Base-by-base conservation (phyloP, 345 rosid species). In the Eucalyptus cladocalyx region DNA sequence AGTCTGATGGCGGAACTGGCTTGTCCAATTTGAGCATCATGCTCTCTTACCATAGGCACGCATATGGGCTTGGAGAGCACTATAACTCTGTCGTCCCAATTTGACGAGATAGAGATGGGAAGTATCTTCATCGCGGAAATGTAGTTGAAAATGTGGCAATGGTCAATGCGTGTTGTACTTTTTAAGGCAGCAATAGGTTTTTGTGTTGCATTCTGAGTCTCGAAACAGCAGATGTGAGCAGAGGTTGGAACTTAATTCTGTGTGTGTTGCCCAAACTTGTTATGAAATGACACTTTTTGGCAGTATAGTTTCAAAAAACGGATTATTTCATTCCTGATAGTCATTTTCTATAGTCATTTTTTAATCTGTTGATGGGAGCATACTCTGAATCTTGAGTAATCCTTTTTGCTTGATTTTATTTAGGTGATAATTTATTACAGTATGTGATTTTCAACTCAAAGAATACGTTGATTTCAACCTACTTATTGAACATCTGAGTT, bases 11-110 rank as follows among this genome's bases (percentile, higher is more conserved):
- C 23, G 88, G 89, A 8, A 37, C 54, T 21, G 72, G 50, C 86
- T 92, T 90, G 37, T 87, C 91, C 48, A 60, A 34, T 43, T 88
- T 86, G 19, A 92, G 89, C 51, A 89, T 95, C 45, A 87, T 80
- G 93, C 86, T 95, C 81, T 95, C 96, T 18, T 95, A 93, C 90
- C 97, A 94, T 88, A 95, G 90, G 92, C 94, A 95, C 89, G 96
- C 96, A 26, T 95, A 92, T 90, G 96, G 96, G 45, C 96, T 93
- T 15, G 96, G 96, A 18, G 96, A 94, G 93, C 97, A 95, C 87
- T 95, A 95, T 65, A 94, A 95, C 88, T 95, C 97, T 2, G 89
- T 95, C 7, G 87, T 93, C 87, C 94, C 94, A 24, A 19, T 48
- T 21, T 87, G 60, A 87, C 37, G 88, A 49, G 88, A 60, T 86